These are phyloP conservation scores for Fusarium chaquense DNA, from an alignment of 2,329 filamentous ascomycete genomes.

Conservation along the genomic window DNA sequence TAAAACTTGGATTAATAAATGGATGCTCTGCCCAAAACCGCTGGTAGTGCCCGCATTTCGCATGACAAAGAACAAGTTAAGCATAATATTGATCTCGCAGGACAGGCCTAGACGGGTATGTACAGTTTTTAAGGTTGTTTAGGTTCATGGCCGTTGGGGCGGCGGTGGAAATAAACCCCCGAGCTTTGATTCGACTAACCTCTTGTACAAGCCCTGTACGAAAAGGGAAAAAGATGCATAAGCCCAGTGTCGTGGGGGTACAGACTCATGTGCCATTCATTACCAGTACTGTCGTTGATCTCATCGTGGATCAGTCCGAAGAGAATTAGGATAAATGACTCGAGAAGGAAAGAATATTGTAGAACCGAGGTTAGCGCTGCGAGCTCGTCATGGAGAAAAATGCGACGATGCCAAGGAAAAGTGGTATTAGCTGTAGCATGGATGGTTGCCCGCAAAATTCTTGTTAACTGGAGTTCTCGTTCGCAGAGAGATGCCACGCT, in stretches of 20 bases:
- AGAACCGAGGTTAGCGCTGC: conserved; percentile 28
- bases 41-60: conserved; percentile 7
- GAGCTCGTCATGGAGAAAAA: conserved; percentile 30
- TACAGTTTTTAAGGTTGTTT: conserved; percentile 24
- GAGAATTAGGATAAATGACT: conserved; percentile 18
- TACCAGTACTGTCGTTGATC: conserved; percentile 11
- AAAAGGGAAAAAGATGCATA: conserved; percentile 15
- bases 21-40: background rate
- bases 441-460: conserved; percentile 21
- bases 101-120: background rate
- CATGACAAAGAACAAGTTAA: conserved; percentile 30
- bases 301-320: conserved; percentile 16
- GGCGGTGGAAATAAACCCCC: conserved; percentile 3
- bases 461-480: conserved; percentile 21
- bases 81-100: conserved; percentile 33
- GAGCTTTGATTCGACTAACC: conserved; percentile 27
- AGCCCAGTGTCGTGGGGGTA: conserved; percentile 14
- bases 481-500: conserved; percentile 1
- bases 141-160: conserved; percentile 28
- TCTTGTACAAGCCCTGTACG: conserved; percentile 27
- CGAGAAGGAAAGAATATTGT: background rate
- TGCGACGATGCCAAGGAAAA: conserved; percentile 28
- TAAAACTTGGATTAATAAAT: background rate
- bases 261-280: conserved; percentile 4
- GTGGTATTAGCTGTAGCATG: conserved; percentile 18